phyloP scores from a whole-genome alignment of 2,329 filamentous ascomycete genomes.

The Apiospora phragmitis region DNA sequence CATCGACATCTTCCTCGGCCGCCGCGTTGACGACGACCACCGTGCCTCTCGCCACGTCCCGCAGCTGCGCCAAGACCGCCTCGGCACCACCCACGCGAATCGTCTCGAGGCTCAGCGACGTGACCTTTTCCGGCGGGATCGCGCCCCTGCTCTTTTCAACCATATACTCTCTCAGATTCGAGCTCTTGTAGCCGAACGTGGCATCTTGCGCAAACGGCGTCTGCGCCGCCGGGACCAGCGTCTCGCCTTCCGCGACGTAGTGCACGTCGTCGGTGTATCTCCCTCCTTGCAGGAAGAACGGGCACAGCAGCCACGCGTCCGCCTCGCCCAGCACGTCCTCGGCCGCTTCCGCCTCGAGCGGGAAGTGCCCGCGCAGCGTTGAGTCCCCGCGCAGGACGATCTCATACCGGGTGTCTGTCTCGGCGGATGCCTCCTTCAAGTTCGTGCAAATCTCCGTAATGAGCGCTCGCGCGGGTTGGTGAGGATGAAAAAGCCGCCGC shows the following conservation, averaged over 20 bases:
- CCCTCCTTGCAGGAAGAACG: constrained; percentile 61
- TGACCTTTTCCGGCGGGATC: constrained; percentile 39
- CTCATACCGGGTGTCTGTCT: constrained; percentile 44
- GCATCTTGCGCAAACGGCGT: constrained; percentile 60
- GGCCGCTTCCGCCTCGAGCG: constrained; percentile 54
- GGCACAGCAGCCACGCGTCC: constrained; percentile 56
- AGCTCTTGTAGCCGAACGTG: constrained; percentile 57
- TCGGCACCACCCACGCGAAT: constrained; percentile 47
- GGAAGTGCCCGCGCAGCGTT: constrained; percentile 58
- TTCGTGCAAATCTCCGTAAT: constrained; percentile 53
- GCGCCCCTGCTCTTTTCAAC: constrained; percentile 51
- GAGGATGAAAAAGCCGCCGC: constrained; percentile 58
- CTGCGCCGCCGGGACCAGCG: constrained; percentile 48
- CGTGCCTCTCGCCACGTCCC: constrained; percentile 34
- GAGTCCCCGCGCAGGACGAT: constrained; percentile 59
- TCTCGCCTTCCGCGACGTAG: constrained; percentile 54
- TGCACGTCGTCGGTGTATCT: constrained; percentile 60
- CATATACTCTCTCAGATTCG: constrained; percentile 53
- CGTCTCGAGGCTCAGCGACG: constrained; percentile 46
- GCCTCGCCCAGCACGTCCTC: constrained; percentile 49
- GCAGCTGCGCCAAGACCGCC: constrained; percentile 41
- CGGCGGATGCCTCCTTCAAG: constrained; percentile 42
- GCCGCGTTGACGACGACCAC: constrained; percentile 55
- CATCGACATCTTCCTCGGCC: constrained; percentile 54
- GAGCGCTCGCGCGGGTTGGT: constrained; percentile 53